A percentile compares a stretch with the other conserved stretches of the same genome.
Conservation (phyloP, 805 yeast genomes). For the Candida jianshihensis region DNA sequence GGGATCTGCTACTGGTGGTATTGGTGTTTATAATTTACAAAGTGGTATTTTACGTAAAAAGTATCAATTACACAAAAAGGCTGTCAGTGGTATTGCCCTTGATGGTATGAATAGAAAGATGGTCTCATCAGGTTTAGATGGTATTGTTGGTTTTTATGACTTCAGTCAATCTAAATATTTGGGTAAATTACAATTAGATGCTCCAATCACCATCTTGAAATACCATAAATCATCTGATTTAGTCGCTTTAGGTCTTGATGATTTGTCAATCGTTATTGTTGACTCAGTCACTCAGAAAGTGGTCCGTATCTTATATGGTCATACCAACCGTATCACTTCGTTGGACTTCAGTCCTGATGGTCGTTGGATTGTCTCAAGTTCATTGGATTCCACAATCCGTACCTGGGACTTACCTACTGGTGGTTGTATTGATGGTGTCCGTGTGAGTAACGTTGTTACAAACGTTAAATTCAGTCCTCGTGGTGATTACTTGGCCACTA, state of each 20-base stretch:
- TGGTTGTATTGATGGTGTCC: conserved; percentile 89
- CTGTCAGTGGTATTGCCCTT: conserved; percentile 82
- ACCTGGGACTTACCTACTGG: conserved; percentile 99
- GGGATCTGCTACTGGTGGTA: conserved; percentile 82
- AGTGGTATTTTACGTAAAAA: conserved; percentile 77
- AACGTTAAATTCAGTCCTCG: conserved; percentile 72
- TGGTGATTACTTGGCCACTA: conserved; percentile 87
- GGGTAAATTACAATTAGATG: conserved; percentile 59
- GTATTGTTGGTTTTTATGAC: conserved; percentile 79
- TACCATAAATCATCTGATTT: conserved; percentile 81
- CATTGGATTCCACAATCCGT: conserved; percentile 80
- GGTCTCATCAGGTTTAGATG: conserved; percentile 87
- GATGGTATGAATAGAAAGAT: conserved; percentile 88
- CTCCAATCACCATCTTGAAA: conserved; percentile 72
- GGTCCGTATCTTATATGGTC: conserved; percentile 87
- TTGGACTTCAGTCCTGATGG: conserved; percentile 93
- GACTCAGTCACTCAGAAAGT: conserved; percentile 77
- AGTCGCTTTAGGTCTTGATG: conserved; percentile 80
- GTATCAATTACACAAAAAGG: conserved; percentile 62
- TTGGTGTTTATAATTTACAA: conserved; percentile 83
- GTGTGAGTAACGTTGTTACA: conserved; percentile 74
- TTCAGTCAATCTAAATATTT: conserved; percentile 64
- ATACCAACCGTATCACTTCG: conserved; percentile 78
- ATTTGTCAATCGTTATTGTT: conserved; percentile 72
- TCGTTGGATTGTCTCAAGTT: conserved; percentile 83